Evolutionary conservation across 345 rosid species (phyloP).

Genomic region (Gossypium longicalyx): DNA sequence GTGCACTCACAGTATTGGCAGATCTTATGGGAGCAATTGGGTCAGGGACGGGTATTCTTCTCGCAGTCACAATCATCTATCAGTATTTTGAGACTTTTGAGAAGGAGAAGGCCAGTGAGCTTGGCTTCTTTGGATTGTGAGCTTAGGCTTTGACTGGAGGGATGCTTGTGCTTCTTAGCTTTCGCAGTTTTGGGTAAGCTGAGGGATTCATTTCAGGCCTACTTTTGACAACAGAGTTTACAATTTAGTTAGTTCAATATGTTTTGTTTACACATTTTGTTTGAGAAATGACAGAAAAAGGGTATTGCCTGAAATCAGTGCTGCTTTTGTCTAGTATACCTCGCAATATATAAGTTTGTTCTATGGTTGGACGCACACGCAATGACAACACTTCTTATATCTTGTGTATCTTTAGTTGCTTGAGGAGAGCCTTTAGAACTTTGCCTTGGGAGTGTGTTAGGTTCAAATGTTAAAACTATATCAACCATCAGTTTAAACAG

Average conservation of each 20-base stretch:
- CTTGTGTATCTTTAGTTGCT: background rate
- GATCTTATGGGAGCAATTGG: slow-evolving; percentile 84
- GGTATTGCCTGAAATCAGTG: background rate
- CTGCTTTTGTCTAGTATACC: background rate
- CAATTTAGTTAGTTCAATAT: background rate
- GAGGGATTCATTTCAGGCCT: slow-evolving; percentile 11
- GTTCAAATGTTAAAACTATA: background rate
- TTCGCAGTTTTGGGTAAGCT: slow-evolving; percentile 17
- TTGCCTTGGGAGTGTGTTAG: background rate
- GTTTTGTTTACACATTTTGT: background rate
- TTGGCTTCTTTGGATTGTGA: slow-evolving; percentile 71
- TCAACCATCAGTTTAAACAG: background rate
- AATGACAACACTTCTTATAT: background rate
- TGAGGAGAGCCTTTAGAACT: too few species aligned
- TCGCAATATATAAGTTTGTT: background rate
- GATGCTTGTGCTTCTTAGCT: slow-evolving; percentile 14
- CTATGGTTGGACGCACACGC: background rate
- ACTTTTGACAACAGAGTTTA: slow-evolving; percentile 18
- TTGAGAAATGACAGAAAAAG: background rate
- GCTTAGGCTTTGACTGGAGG: background rate
- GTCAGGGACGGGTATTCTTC: slow-evolving; percentile 69
- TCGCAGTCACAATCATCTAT: slow-evolving; percentile 67
- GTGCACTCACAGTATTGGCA: slow-evolving; percentile 69
- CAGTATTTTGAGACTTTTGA: slow-evolving; percentile 72
- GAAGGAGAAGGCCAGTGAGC: slow-evolving; percentile 73